Percentiles rank a stretch among this genome's conserved stretches.
Conservation (phyloP, 1,139 yeast species). For the Candida tropicalis region DNA sequence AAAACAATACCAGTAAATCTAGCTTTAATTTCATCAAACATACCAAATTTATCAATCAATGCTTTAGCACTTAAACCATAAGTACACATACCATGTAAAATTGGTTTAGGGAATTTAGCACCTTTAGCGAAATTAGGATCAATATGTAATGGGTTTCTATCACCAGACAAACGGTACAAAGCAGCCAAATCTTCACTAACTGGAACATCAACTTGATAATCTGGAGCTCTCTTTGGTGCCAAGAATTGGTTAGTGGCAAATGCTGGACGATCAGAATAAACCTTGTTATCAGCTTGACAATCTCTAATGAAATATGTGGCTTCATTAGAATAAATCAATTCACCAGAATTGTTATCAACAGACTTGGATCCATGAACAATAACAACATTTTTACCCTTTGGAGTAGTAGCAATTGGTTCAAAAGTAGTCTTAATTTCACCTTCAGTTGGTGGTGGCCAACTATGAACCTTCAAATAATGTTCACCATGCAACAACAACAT, state of each 20-base stretch:
- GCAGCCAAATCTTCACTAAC: conserved; percentile 85
- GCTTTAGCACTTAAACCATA: conserved; percentile 83
- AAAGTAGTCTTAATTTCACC: conserved; percentile 64
- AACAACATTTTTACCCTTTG: conserved; percentile 88
- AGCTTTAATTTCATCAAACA: conserved; percentile 82
- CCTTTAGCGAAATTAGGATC: conserved; percentile 90
- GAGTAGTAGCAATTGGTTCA: conserved; percentile 71
- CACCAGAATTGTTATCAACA: conserved; percentile 69
- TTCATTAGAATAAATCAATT: conserved; percentile 75
- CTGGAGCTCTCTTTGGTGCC: conserved; percentile 71
- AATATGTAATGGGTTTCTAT: conserved; percentile 92
- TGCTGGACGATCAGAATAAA: conserved; percentile 48
- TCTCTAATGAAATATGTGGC: conserved; percentile 87
- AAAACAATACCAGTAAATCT: conserved; percentile 90
- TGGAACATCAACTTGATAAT: conserved; percentile 59
- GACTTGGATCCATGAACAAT: conserved; percentile 78
- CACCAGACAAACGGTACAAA: conserved; percentile 89
- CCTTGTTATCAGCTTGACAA: conserved; percentile 65
- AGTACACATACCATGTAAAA: conserved; percentile 89
- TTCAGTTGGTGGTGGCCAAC: conserved; percentile 80
- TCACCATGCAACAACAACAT: conserved; percentile 92
- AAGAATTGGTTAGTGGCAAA: conserved; percentile 68
- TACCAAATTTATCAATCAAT: conserved; percentile 78
- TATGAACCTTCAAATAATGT: conserved; percentile 80
- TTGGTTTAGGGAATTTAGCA: conserved; percentile 85